Evolutionary conservation across 805 yeast species (phyloP).

Genomic region (Sungouiella blattae): DNA sequence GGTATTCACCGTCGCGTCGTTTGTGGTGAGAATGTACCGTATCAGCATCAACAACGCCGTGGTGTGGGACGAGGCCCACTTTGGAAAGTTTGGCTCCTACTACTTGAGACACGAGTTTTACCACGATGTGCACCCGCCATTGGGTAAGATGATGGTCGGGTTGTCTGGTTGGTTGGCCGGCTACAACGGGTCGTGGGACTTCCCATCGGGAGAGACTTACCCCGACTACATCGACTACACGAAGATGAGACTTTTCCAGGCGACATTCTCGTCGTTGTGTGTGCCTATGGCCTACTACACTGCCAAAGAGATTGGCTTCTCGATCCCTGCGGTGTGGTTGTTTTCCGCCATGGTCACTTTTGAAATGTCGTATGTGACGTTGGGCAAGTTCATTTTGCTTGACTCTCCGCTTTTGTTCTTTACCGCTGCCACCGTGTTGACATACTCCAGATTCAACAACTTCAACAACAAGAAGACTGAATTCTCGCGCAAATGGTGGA

Average conservation of each 20-base stretch:
- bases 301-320: conserved; percentile 70
- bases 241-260: conserved; percentile 85
- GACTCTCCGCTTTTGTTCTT: conserved; percentile 90
- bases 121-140: conserved; percentile 85
- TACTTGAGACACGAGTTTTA: conserved; percentile 76
- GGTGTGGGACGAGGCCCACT: conserved; percentile 90
- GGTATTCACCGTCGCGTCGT: conserved; percentile 63
- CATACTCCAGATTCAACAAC: conserved; percentile 69
- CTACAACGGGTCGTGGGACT: conserved; percentile 84
- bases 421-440: conserved; percentile 76
- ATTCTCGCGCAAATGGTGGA: conserved; percentile 86
- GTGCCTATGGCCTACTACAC: conserved; percentile 87
- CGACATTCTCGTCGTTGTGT: conserved; percentile 75
- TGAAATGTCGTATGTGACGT: conserved; percentile 79
- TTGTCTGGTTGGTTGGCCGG: conserved; percentile 77
- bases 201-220: conserved; percentile 76
- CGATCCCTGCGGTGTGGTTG: conserved; percentile 69
- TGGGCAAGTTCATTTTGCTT: conserved; percentile 84
- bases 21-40: conserved; percentile 69
- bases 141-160: conserved; percentile 79
- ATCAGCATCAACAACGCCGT: conserved; percentile 66
- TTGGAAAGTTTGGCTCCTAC: conserved; percentile 82
- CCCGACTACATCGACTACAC: conserved; percentile 78
- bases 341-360: conserved; percentile 75
- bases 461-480: conserved; percentile 42